Conservation (phyloP, 1,139 yeast species). For the Hansenula lynferdii region DNA sequence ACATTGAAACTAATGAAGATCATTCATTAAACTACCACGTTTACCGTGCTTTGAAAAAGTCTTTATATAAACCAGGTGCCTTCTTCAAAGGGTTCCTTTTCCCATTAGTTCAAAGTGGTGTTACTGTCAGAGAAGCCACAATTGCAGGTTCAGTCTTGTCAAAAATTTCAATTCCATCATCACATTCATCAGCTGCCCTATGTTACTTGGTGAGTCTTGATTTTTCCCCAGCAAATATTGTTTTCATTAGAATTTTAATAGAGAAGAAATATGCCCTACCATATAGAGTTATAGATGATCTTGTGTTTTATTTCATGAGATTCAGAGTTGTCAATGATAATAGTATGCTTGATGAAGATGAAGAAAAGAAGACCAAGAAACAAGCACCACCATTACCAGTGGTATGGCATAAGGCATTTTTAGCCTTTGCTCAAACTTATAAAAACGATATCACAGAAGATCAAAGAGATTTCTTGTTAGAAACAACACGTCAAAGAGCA, state of each 20-base stretch:
- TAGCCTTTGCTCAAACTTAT: slow-evolving; percentile 92
- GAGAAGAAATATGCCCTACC: slow-evolving; percentile 97
- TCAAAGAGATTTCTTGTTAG: slow-evolving; percentile 89
- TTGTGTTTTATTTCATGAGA: slow-evolving; percentile 93
- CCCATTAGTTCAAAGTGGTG: slow-evolving; percentile 79
- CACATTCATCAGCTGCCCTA: slow-evolving; percentile 95
- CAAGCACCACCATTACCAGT: slow-evolving; percentile 77
- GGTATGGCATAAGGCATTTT: slow-evolving; percentile 95
- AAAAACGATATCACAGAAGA: slow-evolving; percentile 97
- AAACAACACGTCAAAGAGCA: slow-evolving; percentile 84
- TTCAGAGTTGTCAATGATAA: slow-evolving; percentile 57
- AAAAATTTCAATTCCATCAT: slow-evolving; percentile 87
- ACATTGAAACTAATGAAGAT: slow-evolving; percentile 70
- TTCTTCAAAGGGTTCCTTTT: slow-evolving; percentile 94
- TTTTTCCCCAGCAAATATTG: slow-evolving; percentile 83
- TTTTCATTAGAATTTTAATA: slow-evolving; percentile 80
- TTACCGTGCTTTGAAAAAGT: slow-evolving; percentile 85
- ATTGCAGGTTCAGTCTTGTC: slow-evolving; percentile 90
- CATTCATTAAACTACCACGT: slow-evolving; percentile 78
- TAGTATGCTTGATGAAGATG: slow-evolving; percentile 32
- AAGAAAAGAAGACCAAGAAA: slow-evolving; percentile 32
- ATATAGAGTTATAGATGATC: slow-evolving; percentile 90
- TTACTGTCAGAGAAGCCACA: slow-evolving; percentile 90
- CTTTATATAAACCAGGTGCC: slow-evolving; percentile 95
- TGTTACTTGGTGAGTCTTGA: slow-evolving; percentile 80